phyloP scores from a whole-genome alignment of 2,329 filamentous ascomycete genomes.

The Neopestalotiopsis clavispora region DNA sequence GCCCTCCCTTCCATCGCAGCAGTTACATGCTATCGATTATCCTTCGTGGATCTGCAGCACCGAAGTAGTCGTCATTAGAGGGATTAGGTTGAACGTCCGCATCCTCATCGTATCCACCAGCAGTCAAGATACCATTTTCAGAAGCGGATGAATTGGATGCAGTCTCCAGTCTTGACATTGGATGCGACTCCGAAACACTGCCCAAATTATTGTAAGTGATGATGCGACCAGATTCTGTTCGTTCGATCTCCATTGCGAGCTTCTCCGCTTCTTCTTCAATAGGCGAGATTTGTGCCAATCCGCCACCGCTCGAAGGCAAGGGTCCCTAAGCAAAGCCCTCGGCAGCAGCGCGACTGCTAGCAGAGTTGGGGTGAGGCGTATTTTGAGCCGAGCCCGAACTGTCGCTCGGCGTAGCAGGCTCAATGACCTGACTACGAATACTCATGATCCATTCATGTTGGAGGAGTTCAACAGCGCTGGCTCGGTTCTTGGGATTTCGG shows the following conservation, averaged over 20 bases:
- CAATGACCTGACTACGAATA: conserved; percentile 68
- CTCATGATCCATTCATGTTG: conserved; percentile 90
- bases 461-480: conserved; percentile 84
- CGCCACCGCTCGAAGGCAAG: conserved; percentile 8
- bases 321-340: conserved; percentile 41
- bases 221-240: conserved; percentile 13
- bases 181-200: neutral
- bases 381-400: conserved; percentile 46
- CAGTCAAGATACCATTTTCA: neutral
- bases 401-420: conserved; percentile 67
- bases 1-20: neutral
- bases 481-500: conserved; percentile 78
- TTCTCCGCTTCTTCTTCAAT: conserved; percentile 16
- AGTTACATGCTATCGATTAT: neutral
- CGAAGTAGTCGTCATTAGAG: neutral
- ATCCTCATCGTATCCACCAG: neutral
- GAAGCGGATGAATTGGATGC: neutral
- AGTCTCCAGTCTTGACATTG: neutral
- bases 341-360: conserved; percentile 31
- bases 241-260: conserved; percentile 16
- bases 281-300: conserved; percentile 1
- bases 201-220: neutral
- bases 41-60: neutral
- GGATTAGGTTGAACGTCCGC: too few relatives aligned
- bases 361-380: conserved; percentile 39